These are phyloP conservation scores for Raffaelea arxii DNA, from an alignment of 2,329 filamentous ascomycete species.

Conservation along the genomic window DNA sequence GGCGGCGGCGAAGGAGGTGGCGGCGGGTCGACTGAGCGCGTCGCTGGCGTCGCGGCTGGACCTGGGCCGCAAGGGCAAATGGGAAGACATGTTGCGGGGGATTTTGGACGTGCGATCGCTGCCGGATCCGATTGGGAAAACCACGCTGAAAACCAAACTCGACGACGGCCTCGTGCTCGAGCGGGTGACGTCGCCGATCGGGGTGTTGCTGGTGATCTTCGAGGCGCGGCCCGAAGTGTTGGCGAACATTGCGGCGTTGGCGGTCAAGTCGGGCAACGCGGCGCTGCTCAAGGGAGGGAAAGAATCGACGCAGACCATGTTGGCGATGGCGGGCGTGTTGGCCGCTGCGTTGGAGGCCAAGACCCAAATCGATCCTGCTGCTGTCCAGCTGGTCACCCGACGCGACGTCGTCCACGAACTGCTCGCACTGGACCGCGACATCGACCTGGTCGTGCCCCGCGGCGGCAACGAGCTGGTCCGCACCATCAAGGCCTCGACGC, in stretches of 20 bases:
- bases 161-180: conserved; percentile 82
- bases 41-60: conserved; percentile 85
- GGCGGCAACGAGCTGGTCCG: conserved; percentile 85
- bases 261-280: conserved; percentile 94
- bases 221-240: conserved; percentile 97
- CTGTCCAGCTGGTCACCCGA: conserved; percentile 89
- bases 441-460: conserved; percentile 90
- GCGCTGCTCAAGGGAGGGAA: conserved; percentile 96
- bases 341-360: conserved; percentile 62
- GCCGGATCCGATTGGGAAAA: conserved; percentile 79
- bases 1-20: conserved; percentile 56
- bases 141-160: conserved; percentile 73
- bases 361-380: no score
- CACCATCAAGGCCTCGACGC: conserved; percentile 81
- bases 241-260: conserved; percentile 90
- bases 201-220: conserved; percentile 96
- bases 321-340: conserved; percentile 79
- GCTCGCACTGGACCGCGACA: conserved; percentile 74
- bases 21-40: conserved; percentile 64
- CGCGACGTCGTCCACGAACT: conserved; percentile 83
- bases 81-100: conserved; percentile 94
- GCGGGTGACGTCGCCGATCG: conserved; percentile 86
- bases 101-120: conserved; percentile 80
- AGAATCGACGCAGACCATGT: conserved; percentile 91
- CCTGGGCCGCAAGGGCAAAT: conserved; percentile 78